Base-by-base conservation (phyloP, 139 green algal genomes). In the Chlamydomonas sp. region DNA sequence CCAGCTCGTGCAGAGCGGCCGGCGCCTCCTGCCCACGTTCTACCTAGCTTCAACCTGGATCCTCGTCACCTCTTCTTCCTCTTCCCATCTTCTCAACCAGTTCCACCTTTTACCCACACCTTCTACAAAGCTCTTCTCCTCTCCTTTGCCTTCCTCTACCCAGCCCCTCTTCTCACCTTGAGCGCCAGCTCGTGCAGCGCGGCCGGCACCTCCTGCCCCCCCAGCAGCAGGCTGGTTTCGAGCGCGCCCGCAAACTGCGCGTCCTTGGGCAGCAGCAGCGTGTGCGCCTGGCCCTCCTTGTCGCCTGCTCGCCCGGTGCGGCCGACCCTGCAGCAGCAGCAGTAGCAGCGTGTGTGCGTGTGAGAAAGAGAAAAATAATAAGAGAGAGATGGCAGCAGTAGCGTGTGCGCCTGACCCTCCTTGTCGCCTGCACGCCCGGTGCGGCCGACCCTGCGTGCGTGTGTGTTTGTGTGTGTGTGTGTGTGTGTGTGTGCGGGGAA, bases 281-380 rank as follows among this genome's bases (percentile, higher is more conserved):
- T 94, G 60, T 88, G 84, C 3, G 94, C 92, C 2, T 78, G 47
- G 13, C 95, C 94, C 48, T 96, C 91, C 81, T 90, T 96, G 77
- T 96, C 91, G 16, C 94, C 94, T 2, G 93, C 93, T 35, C 94
- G 82, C 1, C 94, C 95, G 2, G 94, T 98, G 67, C 94, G 86
- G 1, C 94, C 94, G 47, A 98, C 72, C 50, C 76, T 81, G 71
- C 54, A 65, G 29, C 54, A 72, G 29, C 13, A 75, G 58, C 38
- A 69, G 35, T 43, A 67, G 36, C 36, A 67, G 30, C n/a, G n/a
- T n/a, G n/a, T n/a, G n/a, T n/a, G n/a, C n/a, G n/a, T n/a, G n/a
- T n/a, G n/a, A n/a, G n/a, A n/a, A n/a, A n/a, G n/a, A n/a, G n/a
- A n/a, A n/a, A n/a, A n/a, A n/a, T 35, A 54, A 1, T 70, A 5